Percentiles rank a stretch among this genome's conserved stretches.
Conservation (phyloP, 2,329 filamentous ascomycete species). For the Pseudodiploospora longispora region DNA sequence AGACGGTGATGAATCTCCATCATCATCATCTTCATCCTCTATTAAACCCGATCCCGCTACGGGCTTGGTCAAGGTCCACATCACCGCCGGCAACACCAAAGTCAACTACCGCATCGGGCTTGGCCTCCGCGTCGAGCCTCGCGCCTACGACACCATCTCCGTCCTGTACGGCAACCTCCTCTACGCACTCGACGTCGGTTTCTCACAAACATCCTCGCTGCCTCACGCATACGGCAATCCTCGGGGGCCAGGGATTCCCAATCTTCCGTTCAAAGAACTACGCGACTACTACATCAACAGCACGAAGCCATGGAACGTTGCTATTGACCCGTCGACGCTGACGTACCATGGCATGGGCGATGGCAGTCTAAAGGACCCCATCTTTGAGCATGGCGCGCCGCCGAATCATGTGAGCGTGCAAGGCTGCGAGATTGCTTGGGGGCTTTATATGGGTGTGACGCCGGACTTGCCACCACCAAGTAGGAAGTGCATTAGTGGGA, state of each 20-base stretch:
- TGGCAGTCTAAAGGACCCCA: constrained; percentile 17
- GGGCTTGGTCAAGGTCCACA: constrained; percentile 14
- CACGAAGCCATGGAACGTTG: constrained; percentile 20
- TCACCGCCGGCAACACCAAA: constrained; percentile 13
- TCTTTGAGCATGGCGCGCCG: constrained; percentile 20
- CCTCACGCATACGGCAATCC: constrained; percentile 15
- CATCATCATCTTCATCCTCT: constrained; percentile 3
- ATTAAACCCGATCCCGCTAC: constrained; percentile 12
- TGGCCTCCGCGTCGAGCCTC: constrained; percentile 13
- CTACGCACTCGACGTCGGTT: constrained; percentile 32
- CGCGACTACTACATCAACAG: constrained; percentile 25
- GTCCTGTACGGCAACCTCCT: constrained; percentile 36
- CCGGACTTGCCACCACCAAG: constrained; percentile 18
- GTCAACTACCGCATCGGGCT: constrained; percentile 13
- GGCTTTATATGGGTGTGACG: constrained; percentile 20
- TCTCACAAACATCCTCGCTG: constrained; percentile 15
- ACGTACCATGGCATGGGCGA: constrained; percentile 15
- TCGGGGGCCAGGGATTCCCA: constrained; percentile 9
- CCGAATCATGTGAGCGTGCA: constrained; percentile 28
- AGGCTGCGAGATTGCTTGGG: constrained; percentile 30
- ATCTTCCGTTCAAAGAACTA: constrained; percentile 17
- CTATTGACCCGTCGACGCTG: constrained; percentile 18
- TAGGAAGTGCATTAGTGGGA: constrained; percentile 16
- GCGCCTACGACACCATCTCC: constrained; percentile 27
- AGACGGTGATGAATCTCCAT: too few species aligned